phyloP scores from a whole-genome alignment of 1,139 yeast genomes.

The Pichia sp. region DNA sequence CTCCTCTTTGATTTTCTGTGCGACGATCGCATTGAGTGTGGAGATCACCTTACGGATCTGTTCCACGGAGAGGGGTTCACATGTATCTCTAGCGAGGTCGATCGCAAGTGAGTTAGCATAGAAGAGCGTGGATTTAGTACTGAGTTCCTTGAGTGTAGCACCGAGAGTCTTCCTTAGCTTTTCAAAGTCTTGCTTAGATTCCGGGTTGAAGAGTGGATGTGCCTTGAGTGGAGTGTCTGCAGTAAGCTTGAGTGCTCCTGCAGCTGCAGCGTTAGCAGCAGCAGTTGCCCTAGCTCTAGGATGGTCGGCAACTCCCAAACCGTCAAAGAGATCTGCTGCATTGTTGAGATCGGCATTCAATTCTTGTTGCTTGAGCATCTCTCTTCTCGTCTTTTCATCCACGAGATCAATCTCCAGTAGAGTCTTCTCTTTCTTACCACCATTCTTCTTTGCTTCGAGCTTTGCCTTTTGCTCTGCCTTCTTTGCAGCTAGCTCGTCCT shows the following conservation, averaged over 20 bases:
- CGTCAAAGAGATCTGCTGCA: constrained; percentile 89
- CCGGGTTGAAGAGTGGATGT: constrained; percentile 77
- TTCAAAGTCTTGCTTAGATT: constrained; percentile 75
- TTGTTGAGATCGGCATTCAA: constrained; percentile 79
- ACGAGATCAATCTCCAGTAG: constrained; percentile 52
- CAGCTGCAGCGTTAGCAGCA: constrained; percentile 31
- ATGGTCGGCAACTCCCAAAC: constrained; percentile 66
- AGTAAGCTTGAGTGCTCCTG: constrained; percentile 33
- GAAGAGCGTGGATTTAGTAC: constrained; percentile 55
- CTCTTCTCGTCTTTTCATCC: constrained; percentile 63
- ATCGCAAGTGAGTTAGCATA: constrained; percentile 74
- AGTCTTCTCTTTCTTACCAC: constrained; percentile 20
- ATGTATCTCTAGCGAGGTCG: constrained; percentile 78
- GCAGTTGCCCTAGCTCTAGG: constrained; percentile 53
- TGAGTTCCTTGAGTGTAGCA: constrained; percentile 57
- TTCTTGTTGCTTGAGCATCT: constrained; percentile 72
- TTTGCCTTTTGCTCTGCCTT: constrained; percentile 20
- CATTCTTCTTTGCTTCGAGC: constrained; percentile 14
- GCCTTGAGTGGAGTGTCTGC: constrained; percentile 63
- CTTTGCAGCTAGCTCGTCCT: constrained; percentile 16
- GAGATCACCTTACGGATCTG: constrained; percentile 80
- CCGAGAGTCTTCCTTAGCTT: constrained; percentile 73
- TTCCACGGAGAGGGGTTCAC: constrained; percentile 76
- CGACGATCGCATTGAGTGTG: constrained; percentile 72
- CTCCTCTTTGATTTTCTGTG: constrained; percentile 85